phyloP scores from a whole-genome alignment of 2,329 filamentous ascomycete genomes.

The Hypoxylon sp. region DNA sequence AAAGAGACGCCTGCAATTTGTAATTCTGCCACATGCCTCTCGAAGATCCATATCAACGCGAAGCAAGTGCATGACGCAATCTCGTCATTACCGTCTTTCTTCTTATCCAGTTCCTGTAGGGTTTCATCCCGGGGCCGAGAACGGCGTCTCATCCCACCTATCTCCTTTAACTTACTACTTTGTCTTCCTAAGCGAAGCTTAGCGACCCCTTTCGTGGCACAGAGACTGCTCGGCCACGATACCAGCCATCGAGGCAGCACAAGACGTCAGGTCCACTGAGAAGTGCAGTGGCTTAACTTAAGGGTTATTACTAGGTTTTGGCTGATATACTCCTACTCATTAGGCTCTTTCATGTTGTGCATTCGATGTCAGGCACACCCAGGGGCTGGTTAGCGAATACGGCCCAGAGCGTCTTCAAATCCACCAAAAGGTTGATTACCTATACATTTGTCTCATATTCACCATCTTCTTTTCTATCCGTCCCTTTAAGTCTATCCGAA shows the following conservation, averaged over 20 bases:
- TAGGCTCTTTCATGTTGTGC: conserved; percentile 44
- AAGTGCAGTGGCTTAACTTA: conserved; percentile 34
- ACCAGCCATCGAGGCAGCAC: conserved; percentile 27
- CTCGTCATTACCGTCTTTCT: conserved; percentile 24
- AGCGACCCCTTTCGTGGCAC: conserved; percentile 23
- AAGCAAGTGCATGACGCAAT: conserved; percentile 38
- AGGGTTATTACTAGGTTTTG: conserved; percentile 38
- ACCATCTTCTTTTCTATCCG: conserved; percentile 18
- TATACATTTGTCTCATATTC: conserved; percentile 15
- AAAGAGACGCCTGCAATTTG: conserved; percentile 32
- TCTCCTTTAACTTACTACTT: conserved; percentile 19
- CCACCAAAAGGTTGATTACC: conserved; percentile 17
- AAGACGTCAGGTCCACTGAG: conserved; percentile 31
- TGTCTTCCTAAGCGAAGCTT: conserved; percentile 26
- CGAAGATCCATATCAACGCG: conserved; percentile 31
- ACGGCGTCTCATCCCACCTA: conserved; percentile 26
- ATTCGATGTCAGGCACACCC: conserved; percentile 31
- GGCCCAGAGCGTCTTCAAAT: conserved; percentile 26
- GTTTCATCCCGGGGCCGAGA: conserved; percentile 41
- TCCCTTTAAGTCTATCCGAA: conserved; percentile 27
- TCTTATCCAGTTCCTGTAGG: conserved; percentile 26
- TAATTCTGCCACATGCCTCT: conserved; percentile 28
- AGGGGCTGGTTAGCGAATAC: conserved; percentile 23
- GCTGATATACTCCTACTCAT: conserved; percentile 43
- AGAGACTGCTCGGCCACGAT: conserved; percentile 8